These are phyloP conservation scores for Phanerochaete carnosa DNA, from an alignment of 768 basidiomycete species.

Conservation along the genomic window DNA sequence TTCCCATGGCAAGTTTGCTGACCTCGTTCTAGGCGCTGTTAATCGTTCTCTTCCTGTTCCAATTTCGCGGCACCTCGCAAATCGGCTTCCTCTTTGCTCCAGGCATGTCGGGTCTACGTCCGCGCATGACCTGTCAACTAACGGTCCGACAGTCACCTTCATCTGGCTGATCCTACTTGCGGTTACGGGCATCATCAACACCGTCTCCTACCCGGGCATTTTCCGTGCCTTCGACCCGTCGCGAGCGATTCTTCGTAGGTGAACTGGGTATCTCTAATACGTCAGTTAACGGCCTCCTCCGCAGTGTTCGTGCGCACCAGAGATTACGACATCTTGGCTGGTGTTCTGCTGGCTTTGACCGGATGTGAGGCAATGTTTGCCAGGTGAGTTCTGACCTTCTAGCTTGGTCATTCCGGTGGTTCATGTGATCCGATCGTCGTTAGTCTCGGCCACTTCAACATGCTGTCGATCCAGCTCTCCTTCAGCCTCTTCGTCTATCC, in stretches of 20 bases:
- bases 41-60: conserved; percentile 52
- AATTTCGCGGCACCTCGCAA: conserved; percentile 57
- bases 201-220: conserved; percentile 50
- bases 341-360: conserved; percentile 64
- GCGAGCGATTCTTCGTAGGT: conserved; percentile 57
- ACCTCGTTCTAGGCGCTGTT: conserved; percentile 43
- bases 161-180: conserved; percentile 55
- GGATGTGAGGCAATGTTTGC: conserved; percentile 70
- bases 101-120: conserved; percentile 27
- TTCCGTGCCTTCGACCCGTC: conserved; percentile 69
- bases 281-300: not conserved
- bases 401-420: not conserved
- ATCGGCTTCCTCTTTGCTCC: conserved; percentile 55
- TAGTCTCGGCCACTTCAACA: conserved; percentile 69
- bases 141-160: conserved; percentile 40
- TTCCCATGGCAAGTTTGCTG: not conserved
- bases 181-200: conserved; percentile 56
- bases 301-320: conserved; percentile 63
- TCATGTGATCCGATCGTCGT: not conserved
- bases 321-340: conserved; percentile 58
- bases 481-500: conserved; percentile 57
- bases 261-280: not conserved
- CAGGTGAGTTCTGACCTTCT: conserved; percentile 35
- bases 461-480: conserved; percentile 39
- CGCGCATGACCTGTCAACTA: not conserved